A percentile compares a stretch with the other conserved stretches of the same genome.
These are phyloP conservation scores for Plasmodium sp. DNA, from an alignment of 169 alveolate genomes.

Conservation along the genomic window DNA sequence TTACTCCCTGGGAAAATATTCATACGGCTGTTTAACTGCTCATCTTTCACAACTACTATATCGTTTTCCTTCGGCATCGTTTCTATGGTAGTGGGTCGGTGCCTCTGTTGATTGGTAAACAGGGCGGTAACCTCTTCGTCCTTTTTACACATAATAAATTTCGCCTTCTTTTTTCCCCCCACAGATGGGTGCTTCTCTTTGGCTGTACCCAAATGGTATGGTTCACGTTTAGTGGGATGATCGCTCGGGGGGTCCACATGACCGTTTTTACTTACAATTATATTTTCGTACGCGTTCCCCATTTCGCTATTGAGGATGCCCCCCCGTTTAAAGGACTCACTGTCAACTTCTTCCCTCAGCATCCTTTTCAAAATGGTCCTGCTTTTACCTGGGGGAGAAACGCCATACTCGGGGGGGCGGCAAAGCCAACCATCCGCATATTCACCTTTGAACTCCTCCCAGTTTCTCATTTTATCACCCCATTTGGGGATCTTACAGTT, in stretches of 20 bases:
- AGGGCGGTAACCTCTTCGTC: background rate
- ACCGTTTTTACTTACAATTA: background rate
- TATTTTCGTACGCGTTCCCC: background rate
- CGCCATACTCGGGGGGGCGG: background rate
- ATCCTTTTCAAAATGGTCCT: conserved; percentile 33
- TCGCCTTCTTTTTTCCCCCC: background rate
- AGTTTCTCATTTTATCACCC: background rate
- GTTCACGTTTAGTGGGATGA: background rate
- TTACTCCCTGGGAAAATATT: background rate
- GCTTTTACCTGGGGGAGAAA: background rate
- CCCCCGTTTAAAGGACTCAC: background rate
- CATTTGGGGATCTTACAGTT: background rate
- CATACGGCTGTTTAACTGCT: background rate
- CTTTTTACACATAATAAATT: conserved; percentile 10
- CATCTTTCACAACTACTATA: background rate
- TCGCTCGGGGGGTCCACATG: background rate
- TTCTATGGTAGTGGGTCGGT: background rate
- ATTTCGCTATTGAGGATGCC: background rate
- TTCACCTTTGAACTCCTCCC: background rate
- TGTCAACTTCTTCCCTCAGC: conserved; percentile 18
- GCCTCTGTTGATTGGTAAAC: background rate
- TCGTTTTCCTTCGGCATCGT: conserved; percentile 3
- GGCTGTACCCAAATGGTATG: background rate
- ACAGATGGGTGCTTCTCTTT: background rate
- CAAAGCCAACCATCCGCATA: background rate